Evolutionary conservation across 345 rosid genomes (phyloP).

Genomic region (Clausena lansium): DNA sequence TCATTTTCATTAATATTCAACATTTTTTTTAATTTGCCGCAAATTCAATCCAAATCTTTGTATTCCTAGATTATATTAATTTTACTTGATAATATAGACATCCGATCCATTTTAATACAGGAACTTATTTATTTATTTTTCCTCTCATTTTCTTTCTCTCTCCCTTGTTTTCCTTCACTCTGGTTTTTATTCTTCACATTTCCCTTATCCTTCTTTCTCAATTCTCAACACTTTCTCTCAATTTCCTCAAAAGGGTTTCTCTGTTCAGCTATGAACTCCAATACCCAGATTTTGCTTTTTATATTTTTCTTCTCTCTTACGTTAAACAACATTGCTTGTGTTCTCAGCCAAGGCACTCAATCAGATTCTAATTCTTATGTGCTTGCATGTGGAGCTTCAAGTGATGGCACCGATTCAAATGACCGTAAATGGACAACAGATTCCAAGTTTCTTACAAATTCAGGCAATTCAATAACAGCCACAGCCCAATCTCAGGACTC

Average conservation of each 20-base stretch:
- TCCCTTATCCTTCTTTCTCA: slow-evolving; percentile 8
- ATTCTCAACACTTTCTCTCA: slow-evolving; percentile 4
- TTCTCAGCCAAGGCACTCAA: slow-evolving; percentile 4
- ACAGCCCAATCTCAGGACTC: slow-evolving; percentile 46
- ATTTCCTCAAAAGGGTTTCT: neutral
- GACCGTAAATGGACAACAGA: slow-evolving; percentile 50
- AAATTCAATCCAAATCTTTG: slow-evolving; percentile 1
- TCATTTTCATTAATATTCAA: neutral
- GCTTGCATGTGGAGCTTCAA: slow-evolving; percentile 44
- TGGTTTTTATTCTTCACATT: neutral
- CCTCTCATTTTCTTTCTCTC: neutral
- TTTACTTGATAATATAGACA: neutral
- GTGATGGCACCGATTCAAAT: slow-evolving; percentile 28
- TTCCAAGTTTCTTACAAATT: slow-evolving; percentile 26
- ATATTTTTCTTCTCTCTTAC: slow-evolving; percentile 7
- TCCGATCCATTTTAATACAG: neutral
- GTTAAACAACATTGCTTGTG: slow-evolving; percentile 8
- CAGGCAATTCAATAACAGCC: slow-evolving; percentile 15
- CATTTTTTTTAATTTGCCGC: neutral
- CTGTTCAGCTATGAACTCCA: slow-evolving; percentile 20
- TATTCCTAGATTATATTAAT: neutral
- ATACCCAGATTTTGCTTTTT: slow-evolving; percentile 9
- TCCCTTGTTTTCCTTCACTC: slow-evolving; percentile 4
- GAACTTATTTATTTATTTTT: neutral
- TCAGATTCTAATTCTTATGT: slow-evolving; percentile 18